Evolutionary conservation across 306 rosid species (phyloP), one percentile per base, ranked within the genome.

Genomic region (Glycine soja): DNA sequence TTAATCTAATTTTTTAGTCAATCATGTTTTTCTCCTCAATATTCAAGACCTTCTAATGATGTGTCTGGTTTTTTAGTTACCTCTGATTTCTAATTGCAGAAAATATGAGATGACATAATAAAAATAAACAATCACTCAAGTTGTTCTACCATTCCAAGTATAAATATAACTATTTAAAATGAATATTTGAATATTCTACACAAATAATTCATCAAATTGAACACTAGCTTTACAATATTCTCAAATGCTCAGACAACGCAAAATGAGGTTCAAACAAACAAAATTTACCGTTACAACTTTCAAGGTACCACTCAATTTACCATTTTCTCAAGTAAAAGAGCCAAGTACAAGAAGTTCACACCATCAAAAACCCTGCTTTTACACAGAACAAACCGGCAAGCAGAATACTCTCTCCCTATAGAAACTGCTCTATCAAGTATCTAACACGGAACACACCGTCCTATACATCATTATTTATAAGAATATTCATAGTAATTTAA

Each of bases 201-300:
- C 7, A 4, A 15, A 71, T 54, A 77, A 32, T 45, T 3, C 11
- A 71, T 13, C 48, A 72, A 46, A 54, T 64, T 16, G 7, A 72
- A 13, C 58, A 71, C 65, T 32, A 66, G 43, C 86, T 16, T 24
- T 32, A 58, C 8, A 45, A 38, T 43, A 36, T 19, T 30, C n/a
- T 16, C 3, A 38, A 62, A 73, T 59, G 45, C 63, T 45, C 10
- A 51, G 75, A 14, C 19, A 71, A n/a, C 2, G 18, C 66, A n/a
- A 61, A 70, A 52, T 3, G 74, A 68, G 65, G 71, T 70, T 46
- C 19, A 3, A 14, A 72, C 38, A 65, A 66, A 57, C 56, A 72
- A 42, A 71, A 74, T 70, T 46, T 82, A 80, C 77, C 71, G 63
- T 76, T 85, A 70, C 85, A 79, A 72, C 56, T 76, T 85, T 65